A percentile compares a stretch with the other conserved stretches of the same genome.
Evolutionary conservation across 1,139 yeast genomes (phyloP).

Genomic region (Pichia sp.): DNA sequence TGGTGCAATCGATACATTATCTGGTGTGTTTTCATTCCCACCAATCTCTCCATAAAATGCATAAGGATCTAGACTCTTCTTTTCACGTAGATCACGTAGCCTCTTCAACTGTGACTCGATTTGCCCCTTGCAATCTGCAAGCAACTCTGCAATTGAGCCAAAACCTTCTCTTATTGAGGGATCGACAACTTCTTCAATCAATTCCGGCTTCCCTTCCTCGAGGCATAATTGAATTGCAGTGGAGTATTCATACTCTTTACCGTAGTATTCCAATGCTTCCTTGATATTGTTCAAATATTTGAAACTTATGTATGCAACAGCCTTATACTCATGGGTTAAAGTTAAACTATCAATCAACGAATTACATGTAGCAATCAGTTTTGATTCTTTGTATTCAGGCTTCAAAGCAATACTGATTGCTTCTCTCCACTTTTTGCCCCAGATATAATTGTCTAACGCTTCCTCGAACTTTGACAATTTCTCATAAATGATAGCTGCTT

Average conservation of each 20-base stretch:
- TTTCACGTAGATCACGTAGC: conserved; percentile 75
- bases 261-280: conserved; percentile 61
- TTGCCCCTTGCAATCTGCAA: conserved; percentile 90
- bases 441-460: conserved; percentile 67
- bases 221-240: conserved; percentile 68
- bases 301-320: conserved; percentile 77
- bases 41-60: conserved; percentile 66
- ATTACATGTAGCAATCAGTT: conserved; percentile 45
- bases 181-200: conserved; percentile 60
- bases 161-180: conserved; percentile 81
- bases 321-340: conserved; percentile 70
- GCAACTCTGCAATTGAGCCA: conserved; percentile 77
- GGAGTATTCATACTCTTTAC: conserved; percentile 72
- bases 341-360: conserved; percentile 55
- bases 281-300: conserved; percentile 57
- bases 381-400: conserved; percentile 35
- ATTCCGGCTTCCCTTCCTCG: conserved; percentile 38
- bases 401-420: conserved; percentile 60
- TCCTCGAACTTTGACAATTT: conserved; percentile 49
- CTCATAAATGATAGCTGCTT: conserved; percentile 79
- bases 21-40: conserved; percentile 75
- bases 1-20: conserved; percentile 91
- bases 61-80: conserved; percentile 80
- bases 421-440: conserved; percentile 79
- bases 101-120: conserved; percentile 77